Percentiles rank a stretch among this genome's conserved stretches.
These are phyloP conservation scores for Zea mays DNA, from an alignment of 176 grass and related monocot species.

Conservation along the genomic window Zm-B73-REFERENCE-NAM-5.0 NC_050100.1:140674501-140675000, in stretches of 20 bases:
- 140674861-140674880: neutral
- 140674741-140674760: no score
- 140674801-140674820: neutral
- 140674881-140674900: slow-evolving; percentile 9
- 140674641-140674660: no score
- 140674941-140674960: slow-evolving; percentile 43
- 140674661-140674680: no score
- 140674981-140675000: slow-evolving; percentile 44
- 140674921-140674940: slow-evolving; percentile 32
- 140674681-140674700: neutral
- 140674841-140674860: neutral
- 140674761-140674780: neutral
- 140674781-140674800: neutral
- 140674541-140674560: no score
- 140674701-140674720: neutral
- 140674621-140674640: no score
- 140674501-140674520: no score
- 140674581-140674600: no score
- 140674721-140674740: neutral
- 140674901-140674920: no score
- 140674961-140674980: slow-evolving; percentile 53
- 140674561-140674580: no score
- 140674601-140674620: no score
- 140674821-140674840: neutral
- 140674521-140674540: no score